Base-by-base conservation (phyloP, 2,329 filamentous ascomycete genomes). In the Rutstroemia sp. region DNA sequence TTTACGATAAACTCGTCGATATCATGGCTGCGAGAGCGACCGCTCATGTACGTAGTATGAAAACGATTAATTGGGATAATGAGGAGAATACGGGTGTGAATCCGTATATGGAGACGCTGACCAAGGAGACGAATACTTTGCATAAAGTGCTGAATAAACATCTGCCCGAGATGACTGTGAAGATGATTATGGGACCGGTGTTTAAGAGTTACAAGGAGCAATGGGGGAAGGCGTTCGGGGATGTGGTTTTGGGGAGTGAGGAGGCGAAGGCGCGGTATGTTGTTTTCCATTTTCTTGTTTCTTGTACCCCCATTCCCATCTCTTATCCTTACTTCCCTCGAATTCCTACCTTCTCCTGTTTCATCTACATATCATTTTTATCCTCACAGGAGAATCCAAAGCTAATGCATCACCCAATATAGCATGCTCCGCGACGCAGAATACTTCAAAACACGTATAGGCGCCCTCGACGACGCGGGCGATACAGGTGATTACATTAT, bases 1-100 rank as follows among this genome's bases (percentile, higher is more conserved):
- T 89, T 52, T 84, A 88, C 63, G 85, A 88, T 58, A 89, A 89
- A 64, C 73, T 89, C 2, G 82, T 88, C 9, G 85, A 88, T 57
- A 89, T 89, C 54, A 87, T 89, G 81, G 80, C 80, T 34, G 78
- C 78, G 19, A 77, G 86, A 21, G 82, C 84, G 3, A 73, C 77
- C 2, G 73, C 81, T 3, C 84, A 87, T 64, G 79, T 86, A 45
- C 81, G 78, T 58, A 74, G 79, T 7, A 82, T 89, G 76, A 81
- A 78, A 63, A 80, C 80, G 59, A 80, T 87, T 46, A 76, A 87
- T 58, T 88, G 84, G 80, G 52, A 67, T 42, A 41, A 2, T 23
- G 2, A 27, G 16, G 14, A 17, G 23, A 38, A 56, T 69, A 3
- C 67, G 51, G 70, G 70, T 56, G 69, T 16, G 73, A 85, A 78